Evolutionary conservation across 305 asterid species (phyloP).

Genomic region (Solanum hybrid): DNA sequence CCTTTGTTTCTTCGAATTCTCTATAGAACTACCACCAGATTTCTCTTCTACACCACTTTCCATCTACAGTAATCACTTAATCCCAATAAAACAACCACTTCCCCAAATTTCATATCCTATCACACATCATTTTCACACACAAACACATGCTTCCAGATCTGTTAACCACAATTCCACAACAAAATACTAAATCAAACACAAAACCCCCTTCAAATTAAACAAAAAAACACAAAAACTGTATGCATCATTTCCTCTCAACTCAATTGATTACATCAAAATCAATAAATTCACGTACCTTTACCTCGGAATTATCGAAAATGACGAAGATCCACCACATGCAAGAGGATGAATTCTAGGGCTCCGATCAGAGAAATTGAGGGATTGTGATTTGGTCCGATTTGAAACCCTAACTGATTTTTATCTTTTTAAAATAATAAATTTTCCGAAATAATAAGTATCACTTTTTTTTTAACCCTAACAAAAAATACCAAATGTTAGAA

Average conservation of each 20-base stretch:
- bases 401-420: conserved; percentile 3
- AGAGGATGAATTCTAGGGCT: conserved; percentile 3
- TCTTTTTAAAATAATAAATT: not conserved
- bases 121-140: conserved; percentile 7
- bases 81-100: conserved; percentile 35
- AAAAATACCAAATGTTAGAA: not conserved
- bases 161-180: conserved; percentile 25
- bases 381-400: conserved; percentile 1
- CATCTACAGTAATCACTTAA: conserved; percentile 59
- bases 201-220: not conserved
- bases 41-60: conserved; percentile 60
- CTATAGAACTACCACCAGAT: conserved; percentile 36
- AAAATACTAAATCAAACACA: conserved; percentile 13
- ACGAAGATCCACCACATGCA: conserved; percentile 1
- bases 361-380: conserved; percentile 6
- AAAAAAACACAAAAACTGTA: conserved; percentile 4
- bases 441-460: not conserved
- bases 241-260: conserved; percentile 20
- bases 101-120: conserved; percentile 47
- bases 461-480: not conserved
- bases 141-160: conserved; percentile 51
- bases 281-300: conserved; percentile 31
- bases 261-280: conserved; percentile 10
- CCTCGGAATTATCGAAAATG: conserved; percentile 26
- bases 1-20: conserved; percentile 58